phyloP scores from a whole-genome alignment of 805 yeast species.

The Spathaspora passalidarum region DNA sequence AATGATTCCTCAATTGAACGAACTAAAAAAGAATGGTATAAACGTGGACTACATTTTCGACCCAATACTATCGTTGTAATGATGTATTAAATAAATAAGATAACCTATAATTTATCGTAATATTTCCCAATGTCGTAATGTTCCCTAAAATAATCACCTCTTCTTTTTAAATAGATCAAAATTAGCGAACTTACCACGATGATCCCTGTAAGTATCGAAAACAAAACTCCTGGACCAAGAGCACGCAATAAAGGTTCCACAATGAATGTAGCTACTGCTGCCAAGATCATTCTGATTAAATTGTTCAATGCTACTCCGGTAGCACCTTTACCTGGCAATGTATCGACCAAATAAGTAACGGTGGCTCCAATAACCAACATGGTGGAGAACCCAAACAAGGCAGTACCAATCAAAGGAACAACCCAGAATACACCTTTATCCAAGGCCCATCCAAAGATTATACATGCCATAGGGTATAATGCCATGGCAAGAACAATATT shows the following conservation, averaged over 20 bases:
- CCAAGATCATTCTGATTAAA: constrained; percentile 66
- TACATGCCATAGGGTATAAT: constrained; percentile 58
- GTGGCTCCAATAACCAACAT: constrained; percentile 84
- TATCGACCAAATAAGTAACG: constrained; percentile 76
- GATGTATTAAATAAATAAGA: neutral
- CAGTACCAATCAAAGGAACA: constrained; percentile 77
- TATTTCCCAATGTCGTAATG: constrained; percentile 54
- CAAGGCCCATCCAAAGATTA: constrained; percentile 83
- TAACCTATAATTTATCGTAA: constrained; percentile 46
- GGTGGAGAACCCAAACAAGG: constrained; percentile 76
- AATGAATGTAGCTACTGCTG: constrained; percentile 73
- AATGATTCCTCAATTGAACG: constrained; percentile 55
- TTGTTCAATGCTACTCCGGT: constrained; percentile 86
- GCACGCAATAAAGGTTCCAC: constrained; percentile 68
- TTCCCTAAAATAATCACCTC: constrained; percentile 63
- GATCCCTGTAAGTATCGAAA: constrained; percentile 62
- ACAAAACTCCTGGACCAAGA: constrained; percentile 69
- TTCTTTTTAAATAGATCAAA: constrained; percentile 46
- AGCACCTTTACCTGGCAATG: constrained; percentile 84
- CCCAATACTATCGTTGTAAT: constrained; percentile 23
- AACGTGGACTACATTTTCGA: constrained; percentile 71
- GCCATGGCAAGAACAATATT: constrained; percentile 66
- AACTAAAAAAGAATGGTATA: constrained; percentile 63
- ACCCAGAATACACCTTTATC: constrained; percentile 69
- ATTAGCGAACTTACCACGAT: constrained; percentile 41